phyloP scores from a whole-genome alignment of 1,284 basidiomycete species.

The Trichosporon sp. region DNA sequence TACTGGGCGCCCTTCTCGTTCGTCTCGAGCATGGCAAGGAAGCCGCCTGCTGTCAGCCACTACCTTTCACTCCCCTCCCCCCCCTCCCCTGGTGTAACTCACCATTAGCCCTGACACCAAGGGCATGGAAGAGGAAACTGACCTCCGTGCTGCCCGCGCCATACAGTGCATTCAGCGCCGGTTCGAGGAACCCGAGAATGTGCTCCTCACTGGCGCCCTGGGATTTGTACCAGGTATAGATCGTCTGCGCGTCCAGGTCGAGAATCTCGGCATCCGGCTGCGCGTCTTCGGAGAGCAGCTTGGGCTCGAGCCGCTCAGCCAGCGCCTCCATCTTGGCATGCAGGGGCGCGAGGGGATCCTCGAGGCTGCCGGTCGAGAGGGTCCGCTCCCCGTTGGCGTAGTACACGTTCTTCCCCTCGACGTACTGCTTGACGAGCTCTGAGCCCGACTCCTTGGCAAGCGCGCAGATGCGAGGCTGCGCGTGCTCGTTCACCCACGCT shows the following conservation, averaged over 20 bases:
- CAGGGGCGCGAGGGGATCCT: neutral
- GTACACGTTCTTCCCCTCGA: slow-evolving; percentile 9
- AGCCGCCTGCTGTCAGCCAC: slow-evolving; percentile 15
- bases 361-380: neutral
- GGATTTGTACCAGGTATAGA: slow-evolving; percentile 16
- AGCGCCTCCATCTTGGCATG: slow-evolving; percentile 18
- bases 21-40: neutral
- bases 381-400: neutral
- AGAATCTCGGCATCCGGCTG: slow-evolving; percentile 1
- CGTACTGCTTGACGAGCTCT: slow-evolving; percentile 22
- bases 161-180: neutral
- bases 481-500: slow-evolving; percentile 30
- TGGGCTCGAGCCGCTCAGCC: neutral
- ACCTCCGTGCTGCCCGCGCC: slow-evolving; percentile 24
- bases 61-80: too few relatives aligned
- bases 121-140: slow-evolving; percentile 13
- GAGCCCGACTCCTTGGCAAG: slow-evolving; percentile 25
- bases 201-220: slow-evolving; percentile 4
- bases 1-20: slow-evolving; percentile 26
- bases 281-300: neutral
- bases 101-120: neutral
- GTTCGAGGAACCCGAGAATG: slow-evolving; percentile 10
- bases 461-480: slow-evolving; percentile 23
- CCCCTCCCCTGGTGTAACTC: neutral
- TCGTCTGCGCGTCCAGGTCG: slow-evolving; percentile 22